Percentiles rank a stretch among this genome's conserved stretches.
phyloP scores from a whole-genome alignment of 169 alveolate genomes.

The Plasmodium sp. region DNA sequence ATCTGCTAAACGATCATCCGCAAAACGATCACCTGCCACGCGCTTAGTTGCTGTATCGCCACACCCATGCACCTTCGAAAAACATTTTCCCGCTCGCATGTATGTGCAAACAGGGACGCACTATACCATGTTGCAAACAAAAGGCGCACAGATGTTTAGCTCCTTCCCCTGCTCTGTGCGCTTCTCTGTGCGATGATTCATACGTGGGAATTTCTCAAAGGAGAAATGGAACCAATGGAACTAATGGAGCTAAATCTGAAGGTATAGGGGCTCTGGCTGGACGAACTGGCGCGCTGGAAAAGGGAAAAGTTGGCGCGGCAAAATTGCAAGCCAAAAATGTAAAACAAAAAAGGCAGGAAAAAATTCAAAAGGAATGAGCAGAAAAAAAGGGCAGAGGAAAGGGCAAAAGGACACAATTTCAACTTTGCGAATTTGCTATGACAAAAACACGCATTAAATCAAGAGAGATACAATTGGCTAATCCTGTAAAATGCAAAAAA shows the following conservation, averaged over 20 bases:
- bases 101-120: not conserved
- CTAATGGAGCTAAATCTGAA: not conserved
- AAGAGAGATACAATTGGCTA: not conserved
- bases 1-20: too few relatives aligned
- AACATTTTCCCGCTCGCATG: not conserved
- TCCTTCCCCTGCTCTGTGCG: not conserved
- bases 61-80: not conserved
- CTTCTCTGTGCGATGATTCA: not conserved
- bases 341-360: not conserved
- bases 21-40: not conserved
- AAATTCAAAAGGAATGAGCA: not conserved
- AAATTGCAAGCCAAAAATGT: not conserved
- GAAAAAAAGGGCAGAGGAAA: not conserved
- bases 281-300: not conserved
- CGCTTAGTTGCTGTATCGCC: not conserved
- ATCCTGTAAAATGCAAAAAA: not conserved
- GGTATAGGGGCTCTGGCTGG: not conserved
- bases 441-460: constrained; percentile 5
- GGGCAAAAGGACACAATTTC: not conserved
- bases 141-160: not conserved
- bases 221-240: not conserved
- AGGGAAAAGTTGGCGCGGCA: not conserved
- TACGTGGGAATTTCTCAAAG: not conserved
- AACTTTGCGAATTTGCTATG: not conserved
- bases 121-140: not conserved